Evolutionary conservation across 257 asterid species (phyloP).

Genomic region (Nicotiana benthamiana): DNA sequence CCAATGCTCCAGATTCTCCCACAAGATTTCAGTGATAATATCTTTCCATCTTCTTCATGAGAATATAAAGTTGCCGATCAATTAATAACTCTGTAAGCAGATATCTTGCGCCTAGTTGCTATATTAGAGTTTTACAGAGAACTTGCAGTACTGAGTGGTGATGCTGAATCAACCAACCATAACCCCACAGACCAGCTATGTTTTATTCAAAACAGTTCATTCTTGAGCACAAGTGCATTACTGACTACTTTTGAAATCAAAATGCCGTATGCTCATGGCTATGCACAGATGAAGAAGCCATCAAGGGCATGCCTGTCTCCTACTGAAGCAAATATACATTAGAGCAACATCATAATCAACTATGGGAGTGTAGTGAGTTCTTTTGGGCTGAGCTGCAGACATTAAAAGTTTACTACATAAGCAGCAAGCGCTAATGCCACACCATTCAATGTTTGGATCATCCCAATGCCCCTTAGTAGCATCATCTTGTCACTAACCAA

Average conservation of each 20-base stretch:
- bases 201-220: not conserved
- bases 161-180: not conserved
- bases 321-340: not conserved
- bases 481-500: conserved; percentile 82
- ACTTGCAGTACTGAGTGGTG: not conserved
- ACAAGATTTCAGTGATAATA: not conserved
- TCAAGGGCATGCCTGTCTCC: not conserved
- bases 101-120: not conserved
- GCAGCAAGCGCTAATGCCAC: not conserved
- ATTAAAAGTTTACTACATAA: not conserved
- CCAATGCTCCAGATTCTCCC: not conserved
- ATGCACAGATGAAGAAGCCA: not conserved
- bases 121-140: not conserved
- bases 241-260: not conserved
- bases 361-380: not conserved
- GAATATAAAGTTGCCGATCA: not conserved
- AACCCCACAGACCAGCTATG: not conserved
- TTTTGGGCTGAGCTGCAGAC: not conserved
- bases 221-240: not conserved
- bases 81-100: too few species aligned
- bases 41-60: not conserved
- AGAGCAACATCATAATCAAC: not conserved
- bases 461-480: not conserved
- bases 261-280: not conserved
- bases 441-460: not conserved